Conservation (phyloP, 108 stramenopile genomes). For the Skeletonema menzelii region DNA sequence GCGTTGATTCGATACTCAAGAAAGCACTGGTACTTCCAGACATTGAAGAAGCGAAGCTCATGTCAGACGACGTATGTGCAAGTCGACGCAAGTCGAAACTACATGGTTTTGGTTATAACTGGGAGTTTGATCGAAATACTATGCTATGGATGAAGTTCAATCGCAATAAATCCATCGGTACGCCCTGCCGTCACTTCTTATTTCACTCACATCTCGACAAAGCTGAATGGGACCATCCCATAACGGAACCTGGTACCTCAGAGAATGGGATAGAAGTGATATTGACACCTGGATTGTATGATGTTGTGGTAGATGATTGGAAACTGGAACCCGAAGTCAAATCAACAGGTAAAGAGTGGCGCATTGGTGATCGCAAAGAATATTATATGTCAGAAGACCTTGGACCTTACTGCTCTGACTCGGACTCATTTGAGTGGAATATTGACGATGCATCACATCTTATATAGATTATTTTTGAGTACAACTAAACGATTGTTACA, state of each 20-base stretch:
- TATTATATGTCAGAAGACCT: conserved; percentile 31
- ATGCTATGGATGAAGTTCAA: conserved; percentile 18
- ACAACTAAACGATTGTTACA: too few relatives aligned
- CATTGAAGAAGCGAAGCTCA: conserved; percentile 17
- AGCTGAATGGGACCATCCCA: conserved; percentile 23
- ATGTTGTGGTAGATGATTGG: conserved; percentile 29
- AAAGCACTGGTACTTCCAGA: conserved; percentile 25
- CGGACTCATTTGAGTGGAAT: conserved; percentile 38
- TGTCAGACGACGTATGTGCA: conserved; percentile 27
- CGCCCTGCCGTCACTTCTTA: conserved; percentile 39
- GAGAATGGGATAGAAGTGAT: conserved; percentile 28
- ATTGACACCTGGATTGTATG: conserved; percentile 34
- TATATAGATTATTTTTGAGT: conserved; percentile 3
- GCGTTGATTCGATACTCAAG: conserved; percentile 31
- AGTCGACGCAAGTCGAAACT: conserved; percentile 26
- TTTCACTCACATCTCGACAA: conserved; percentile 29
- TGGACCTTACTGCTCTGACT: conserved; percentile 43
- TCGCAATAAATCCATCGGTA: conserved; percentile 49
- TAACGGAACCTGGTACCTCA: conserved; percentile 10
- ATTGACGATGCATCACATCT: conserved; percentile 35
- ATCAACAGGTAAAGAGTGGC: conserved; percentile 11
- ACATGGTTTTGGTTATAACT: conserved; percentile 41
- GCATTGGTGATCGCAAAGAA: conserved; percentile 26
- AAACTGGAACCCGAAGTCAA: conserved; percentile 35
- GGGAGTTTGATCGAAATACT: conserved; percentile 24